phyloP scores from a whole-genome alignment of 495 filamentous ascomycete species.

The Pyrenula aspistea region DNA sequence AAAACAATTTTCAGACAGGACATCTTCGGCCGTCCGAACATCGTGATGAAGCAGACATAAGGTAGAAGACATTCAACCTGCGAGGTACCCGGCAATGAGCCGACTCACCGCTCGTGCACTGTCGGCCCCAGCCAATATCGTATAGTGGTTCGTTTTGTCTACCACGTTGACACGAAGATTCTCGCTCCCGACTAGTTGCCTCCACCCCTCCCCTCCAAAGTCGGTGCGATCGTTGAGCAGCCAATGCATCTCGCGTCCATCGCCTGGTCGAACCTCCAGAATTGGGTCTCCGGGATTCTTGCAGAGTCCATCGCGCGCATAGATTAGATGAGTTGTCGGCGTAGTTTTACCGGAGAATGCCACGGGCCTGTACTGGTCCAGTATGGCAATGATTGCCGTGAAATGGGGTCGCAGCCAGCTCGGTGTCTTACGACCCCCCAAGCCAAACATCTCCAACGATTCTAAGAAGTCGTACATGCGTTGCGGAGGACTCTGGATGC shows the following conservation, averaged over 20 bases:
- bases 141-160: slow-evolving; percentile 57
- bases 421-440: slow-evolving; percentile 43
- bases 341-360: slow-evolving; percentile 29
- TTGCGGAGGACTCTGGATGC: slow-evolving; percentile 15
- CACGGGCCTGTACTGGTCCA: slow-evolving; percentile 56
- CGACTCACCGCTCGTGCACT: no score
- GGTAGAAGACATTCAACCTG: no score
- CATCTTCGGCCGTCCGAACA: no score
- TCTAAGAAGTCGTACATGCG: slow-evolving; percentile 23
- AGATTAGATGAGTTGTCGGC: slow-evolving; percentile 59
- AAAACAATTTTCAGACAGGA: no score
- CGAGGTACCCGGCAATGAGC: no score
- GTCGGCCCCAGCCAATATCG: no score
- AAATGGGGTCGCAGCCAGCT: slow-evolving; percentile 81
- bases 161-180: slow-evolving; percentile 55
- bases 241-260: slow-evolving; percentile 55
- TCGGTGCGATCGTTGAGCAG: slow-evolving; percentile 66
- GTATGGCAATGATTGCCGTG: slow-evolving; percentile 56
- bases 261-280: slow-evolving; percentile 54
- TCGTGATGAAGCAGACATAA: no score
- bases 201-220: slow-evolving; percentile 72
- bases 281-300: slow-evolving; percentile 54
- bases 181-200: slow-evolving; percentile 51
- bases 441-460: slow-evolving; percentile 31
- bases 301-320: slow-evolving; percentile 75